Base-by-base conservation (phyloP, 139 green algal species). In the Penium margaritaceum region DNA sequence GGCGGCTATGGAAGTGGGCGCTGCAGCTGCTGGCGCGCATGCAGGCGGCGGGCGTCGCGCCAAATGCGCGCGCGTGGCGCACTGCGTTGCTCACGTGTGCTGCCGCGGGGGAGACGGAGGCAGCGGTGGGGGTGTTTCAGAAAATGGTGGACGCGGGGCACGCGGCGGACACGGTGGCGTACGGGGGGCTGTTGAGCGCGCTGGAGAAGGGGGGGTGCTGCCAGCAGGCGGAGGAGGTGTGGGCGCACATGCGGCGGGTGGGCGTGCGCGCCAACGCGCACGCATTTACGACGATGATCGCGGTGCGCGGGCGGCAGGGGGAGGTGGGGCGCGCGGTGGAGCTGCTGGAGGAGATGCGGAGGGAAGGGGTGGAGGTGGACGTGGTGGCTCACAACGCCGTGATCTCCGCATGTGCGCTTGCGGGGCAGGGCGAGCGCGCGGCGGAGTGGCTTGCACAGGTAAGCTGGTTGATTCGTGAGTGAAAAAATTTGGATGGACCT, bases 1-100 rank as follows among this genome's bases (percentile, higher is more conserved):
- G 68, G n/a, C 35, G 68, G 38, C 51, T 69, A 2, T 76, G 68
- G 68, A 76, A 53, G 68, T 76, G 68, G 68, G 27, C 47, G 1
- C 39, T 76, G 19, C 60, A 70, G 61, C 41, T 76, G 30, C 68
- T 76, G 5, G 51, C 63, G 53, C 37, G 35, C 17, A 76, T 76
- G 68, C 21, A 63, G 39, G 29, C 34, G 32, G 66, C 66, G 27
- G 68, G 68, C 19, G 0, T 76, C 15, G 53, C 63, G 29, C 68
- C 68, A 19, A 51, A 76, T 34, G 39, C 32, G 21, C 19, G 30
- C 19, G 68, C 68, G 32, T 76, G 68, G 68, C 54, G 32, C 60
- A 76, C 51, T 9, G 68, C 30, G 37, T 34, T 76, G 2, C 15
- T 62, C n/a, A 70, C 68, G 12, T 76, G 68, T 24, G 68, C 68